Base-by-base conservation (phyloP, 805 yeast species). In the Pichia exigua region DNA sequence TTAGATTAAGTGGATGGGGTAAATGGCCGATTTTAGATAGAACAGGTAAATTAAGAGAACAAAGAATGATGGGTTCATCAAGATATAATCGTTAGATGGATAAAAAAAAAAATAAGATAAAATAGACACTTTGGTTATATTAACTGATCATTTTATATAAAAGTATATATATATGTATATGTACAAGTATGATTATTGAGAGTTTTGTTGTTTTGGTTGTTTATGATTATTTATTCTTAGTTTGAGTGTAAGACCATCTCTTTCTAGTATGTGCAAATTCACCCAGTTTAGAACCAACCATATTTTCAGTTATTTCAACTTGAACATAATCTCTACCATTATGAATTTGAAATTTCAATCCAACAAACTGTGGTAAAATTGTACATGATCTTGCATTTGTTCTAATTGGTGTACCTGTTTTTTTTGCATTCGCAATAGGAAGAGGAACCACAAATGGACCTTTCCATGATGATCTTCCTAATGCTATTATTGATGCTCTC, bases 321-420 rank as follows among this genome's bases (percentile, higher is more conserved):
- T 89, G 88, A 41, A 90, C 95, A 65, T 91, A 94, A 60, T 89
- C 95, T 65, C 85, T 87, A 28, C 99, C 99, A 69, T 94, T 94
- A 71, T 94, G 99, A 38, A 94, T 87, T 69, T 94, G 96, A 68
- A 94, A 94, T 61, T 83, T 85, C 51, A 94, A 74, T 5, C 99
- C 99, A 35, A 94, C 96, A 70, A 94, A 92, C 65, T 89, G 95
- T 21, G 99, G 99, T 47, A 94, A 73, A 50, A 94, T 87, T 20
- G 98, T 94, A 65, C 98, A 94, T 38, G 92, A 74, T 66, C 99
- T 80, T 43, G 97, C 97, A 61, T 90, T 88, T n/a, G 99, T 94
- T 71, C 97, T 78, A 55, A 94, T 87, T 4, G 98, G 96, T 2
- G 87, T 78, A 20, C 87, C 87, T 49, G 83, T 83, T 57, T 81